phyloP scores from a whole-genome alignment of 176 grass and related monocot species.

The Oryza brachyantha region DNA sequence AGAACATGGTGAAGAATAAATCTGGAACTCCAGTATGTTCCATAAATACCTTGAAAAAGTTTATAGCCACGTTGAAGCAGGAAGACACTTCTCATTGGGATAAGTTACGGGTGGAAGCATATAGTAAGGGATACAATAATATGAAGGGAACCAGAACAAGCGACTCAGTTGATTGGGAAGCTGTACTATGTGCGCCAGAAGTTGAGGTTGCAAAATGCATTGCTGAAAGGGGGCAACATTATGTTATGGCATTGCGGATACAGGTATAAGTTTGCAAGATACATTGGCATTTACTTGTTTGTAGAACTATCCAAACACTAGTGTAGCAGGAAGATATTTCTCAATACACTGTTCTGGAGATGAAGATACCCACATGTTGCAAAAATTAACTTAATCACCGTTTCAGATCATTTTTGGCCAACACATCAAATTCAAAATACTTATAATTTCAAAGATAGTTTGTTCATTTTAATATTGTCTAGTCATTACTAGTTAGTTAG shows the following conservation, averaged over 20 bases:
- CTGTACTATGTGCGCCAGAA: constrained; percentile 17
- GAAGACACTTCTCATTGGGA: constrained; percentile 40
- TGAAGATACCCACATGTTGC: background rate
- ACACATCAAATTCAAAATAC: background rate
- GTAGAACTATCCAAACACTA: no score
- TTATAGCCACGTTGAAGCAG: constrained; percentile 5
- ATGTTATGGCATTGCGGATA: constrained; percentile 43
- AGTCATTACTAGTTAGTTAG: no score
- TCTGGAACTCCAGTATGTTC: constrained; percentile 23
- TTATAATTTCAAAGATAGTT: background rate
- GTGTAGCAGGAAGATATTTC: constrained; percentile 8
- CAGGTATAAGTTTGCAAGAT: constrained; percentile 19
- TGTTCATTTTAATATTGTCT: background rate
- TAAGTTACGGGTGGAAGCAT: constrained; percentile 36
- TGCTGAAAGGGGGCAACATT: constrained; percentile 42
- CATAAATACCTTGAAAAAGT: constrained; percentile 28
- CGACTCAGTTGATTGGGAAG: constrained; percentile 44
- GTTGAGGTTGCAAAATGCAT: constrained; percentile 32
- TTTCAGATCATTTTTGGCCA: background rate
- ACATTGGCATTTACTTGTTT: background rate
- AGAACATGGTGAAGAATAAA: constrained; percentile 39
- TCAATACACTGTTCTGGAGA: constrained; percentile 16
- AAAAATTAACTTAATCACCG: background rate
- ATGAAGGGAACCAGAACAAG: background rate
- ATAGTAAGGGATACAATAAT: constrained; percentile 25